phyloP scores from a whole-genome alignment of 2,329 filamentous ascomycete genomes.

The Blastomyces gilchristii region DNA sequence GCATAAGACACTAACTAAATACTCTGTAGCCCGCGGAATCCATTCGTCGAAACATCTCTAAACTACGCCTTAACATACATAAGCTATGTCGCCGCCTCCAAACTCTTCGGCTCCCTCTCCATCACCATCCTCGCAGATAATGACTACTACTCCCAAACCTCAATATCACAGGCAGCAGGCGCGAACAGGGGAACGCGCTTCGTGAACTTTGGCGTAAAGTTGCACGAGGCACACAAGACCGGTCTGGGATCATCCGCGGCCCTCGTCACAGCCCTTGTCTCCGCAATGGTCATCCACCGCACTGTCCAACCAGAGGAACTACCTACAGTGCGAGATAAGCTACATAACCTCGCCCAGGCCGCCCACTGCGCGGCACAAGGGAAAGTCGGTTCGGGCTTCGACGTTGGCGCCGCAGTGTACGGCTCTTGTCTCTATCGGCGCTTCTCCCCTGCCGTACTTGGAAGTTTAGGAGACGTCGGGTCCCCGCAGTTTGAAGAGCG shows the following conservation, averaged over 20 bases:
- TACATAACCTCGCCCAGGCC: constrained; percentile 90
- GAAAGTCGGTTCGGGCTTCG: constrained; percentile 92
- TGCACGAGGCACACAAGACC: constrained; percentile 81
- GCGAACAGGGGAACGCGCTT: constrained; percentile 47
- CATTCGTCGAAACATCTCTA: constrained; percentile 86
- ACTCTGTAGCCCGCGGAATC: constrained; percentile 51
- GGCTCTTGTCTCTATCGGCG: constrained; percentile 83
- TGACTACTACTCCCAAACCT: constrained; percentile 82
- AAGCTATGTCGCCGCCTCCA: constrained; percentile 38
- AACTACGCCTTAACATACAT: constrained; percentile 79
- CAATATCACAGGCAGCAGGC: constrained; percentile 29
- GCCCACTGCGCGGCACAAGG: constrained; percentile 93
- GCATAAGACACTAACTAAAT: not conserved
- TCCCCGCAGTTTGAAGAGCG: constrained; percentile 54
- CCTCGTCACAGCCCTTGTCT: constrained; percentile 74
- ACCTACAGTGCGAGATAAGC: constrained; percentile 45
- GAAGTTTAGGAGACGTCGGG: constrained; percentile 55
- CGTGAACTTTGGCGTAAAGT: constrained; percentile 62
- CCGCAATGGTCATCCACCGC: constrained; percentile 35
- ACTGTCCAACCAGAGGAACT: constrained; percentile 35
- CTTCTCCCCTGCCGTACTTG: constrained; percentile 74
- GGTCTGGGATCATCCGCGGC: constrained; percentile 91
- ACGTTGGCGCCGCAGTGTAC: constrained; percentile 85
- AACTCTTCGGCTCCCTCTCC: constrained; percentile 54
- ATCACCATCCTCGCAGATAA: constrained; percentile 89